Evolutionary conservation across 2,329 filamentous ascomycete genomes (phyloP), one percentile per base, ranked within the genome.

Genomic region (Pseudogymnoascus sp.): DNA sequence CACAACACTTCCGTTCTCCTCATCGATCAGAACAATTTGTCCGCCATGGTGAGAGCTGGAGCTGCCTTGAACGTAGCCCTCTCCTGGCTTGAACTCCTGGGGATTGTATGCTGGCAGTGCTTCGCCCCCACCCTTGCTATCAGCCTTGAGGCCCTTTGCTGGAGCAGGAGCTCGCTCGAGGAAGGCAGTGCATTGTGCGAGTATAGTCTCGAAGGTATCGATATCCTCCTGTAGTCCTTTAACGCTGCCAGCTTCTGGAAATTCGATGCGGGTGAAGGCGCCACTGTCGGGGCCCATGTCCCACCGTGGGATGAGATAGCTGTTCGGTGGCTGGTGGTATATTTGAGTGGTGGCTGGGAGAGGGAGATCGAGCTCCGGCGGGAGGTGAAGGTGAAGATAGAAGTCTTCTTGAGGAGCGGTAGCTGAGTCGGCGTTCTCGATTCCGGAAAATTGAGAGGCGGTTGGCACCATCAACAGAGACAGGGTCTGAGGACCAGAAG

Each of bases 101-200:
- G 93, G 93, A 72, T 97, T 92, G 75, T 97, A 97, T 0, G 80
- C 75, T 23, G 80, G 85, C 55, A 73, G 65, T 2, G 66, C 16
- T 14, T 65, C 63, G 10, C 66, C 65, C 31, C 78, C 75, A 12
- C 49, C 62, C 35, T 21, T 69, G 63, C 10, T 64, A 26, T 21
- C 23, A 41, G 23, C 11, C 61, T 65, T 68, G 29, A 55, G n/a
- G 31, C 31, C 21, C 31, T 60, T 62, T 33, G 60, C 12, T 23
- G 72, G 72, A 6, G 90, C 85, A 41, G 87, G 80, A 8, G 90
- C 88, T 49, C 92, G 86, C 75, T 97, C 93, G 4, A 96, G 83
- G 74, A 99, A 97, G 1, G 93, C 91, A 2, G 93, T 97, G 75
- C 93, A 97, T 76, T 97, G 92, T n/a, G 93, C 93, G 60, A 97